Conservation (phyloP, 208 protist species). For the Leishmania mexicana region DNA sequence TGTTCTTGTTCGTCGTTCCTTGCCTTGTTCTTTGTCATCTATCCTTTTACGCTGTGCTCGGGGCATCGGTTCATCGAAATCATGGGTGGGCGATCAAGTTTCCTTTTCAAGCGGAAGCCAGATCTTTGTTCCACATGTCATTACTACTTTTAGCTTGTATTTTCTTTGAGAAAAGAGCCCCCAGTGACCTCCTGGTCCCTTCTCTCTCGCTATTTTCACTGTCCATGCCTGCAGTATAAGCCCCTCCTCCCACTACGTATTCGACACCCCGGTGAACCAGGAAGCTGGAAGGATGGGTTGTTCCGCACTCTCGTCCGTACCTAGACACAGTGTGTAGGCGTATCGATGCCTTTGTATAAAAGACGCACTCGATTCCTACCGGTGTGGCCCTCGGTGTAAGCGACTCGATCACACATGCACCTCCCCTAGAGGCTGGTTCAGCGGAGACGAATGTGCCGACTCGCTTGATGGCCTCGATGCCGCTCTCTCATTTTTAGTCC, state of each 20-base stretch:
- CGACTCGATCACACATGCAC: background rate
- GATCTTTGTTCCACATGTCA: no score
- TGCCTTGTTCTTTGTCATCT: no score
- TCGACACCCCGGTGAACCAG: background rate
- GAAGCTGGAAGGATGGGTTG: background rate
- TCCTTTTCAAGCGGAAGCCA: no score
- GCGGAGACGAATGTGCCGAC: no score
- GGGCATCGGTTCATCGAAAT: no score
- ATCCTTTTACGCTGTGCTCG: no score
- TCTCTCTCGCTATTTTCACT: background rate
- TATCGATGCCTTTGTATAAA: background rate
- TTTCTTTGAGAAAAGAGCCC: background rate
- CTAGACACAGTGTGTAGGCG: background rate
- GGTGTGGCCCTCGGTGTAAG: background rate
- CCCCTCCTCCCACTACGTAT: background rate
- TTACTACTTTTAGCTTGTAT: background rate
- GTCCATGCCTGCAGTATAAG: background rate
- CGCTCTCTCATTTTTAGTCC: background rate
- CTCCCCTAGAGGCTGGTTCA: background rate
- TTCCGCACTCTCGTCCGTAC: background rate
- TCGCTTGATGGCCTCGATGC: background rate
- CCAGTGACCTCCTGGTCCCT: background rate
- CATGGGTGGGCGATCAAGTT: no score
- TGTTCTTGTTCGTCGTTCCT: no score
- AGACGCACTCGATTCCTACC: background rate